Evolutionary conservation across 441 rosid genomes (phyloP), one percentile per base, ranked within the genome.

Genomic region (Sinapis alba): DNA sequence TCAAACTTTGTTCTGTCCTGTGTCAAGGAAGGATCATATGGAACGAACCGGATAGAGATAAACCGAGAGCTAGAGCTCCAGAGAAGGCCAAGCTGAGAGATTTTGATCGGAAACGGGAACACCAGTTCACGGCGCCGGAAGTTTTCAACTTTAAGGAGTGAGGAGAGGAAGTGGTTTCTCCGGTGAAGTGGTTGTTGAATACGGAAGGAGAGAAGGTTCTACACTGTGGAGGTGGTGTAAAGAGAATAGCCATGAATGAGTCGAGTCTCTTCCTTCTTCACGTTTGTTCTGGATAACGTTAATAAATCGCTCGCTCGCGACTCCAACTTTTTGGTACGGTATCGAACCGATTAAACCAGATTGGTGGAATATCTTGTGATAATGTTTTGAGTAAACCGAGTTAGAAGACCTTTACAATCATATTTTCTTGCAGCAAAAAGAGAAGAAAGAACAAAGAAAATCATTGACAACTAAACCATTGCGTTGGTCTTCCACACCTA

Each of bases 1-100:
- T 51, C 66, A 20, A 10, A 19, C 56, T 50, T 15, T 18, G 56
- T 50, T 18, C 53, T 2, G 3, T 45, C 53, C 4, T 45, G 53
- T 45, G 53, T 15, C 20, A 15, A 45, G 19, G 19, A 45, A 45
- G 1, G 19, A 45, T 45, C 51, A 6, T 45, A 1, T 15, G 57
- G 57, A 51, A 1, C 57, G 57, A 51, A 51, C 99, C 93, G 1
- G 93, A 68, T 38, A 90, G 80, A 34, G 93, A 84, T 15, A 92
- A 65, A 64, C 88, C 72, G 34, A 94, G 81, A 1, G 98, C 78
- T 54, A 94, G 89, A 69, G 93, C 86, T 21, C 97, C 95, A 15
- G 90, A 87, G 72, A 92, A 83, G 45, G 82, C 70, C 27, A 84
- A 82, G 53, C 79, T 87, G 71, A 87, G 72, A 75, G 93, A 84